Conservation (phyloP, 1,139 yeast species). For the Yamadazyma spencermartinsiae region DNA sequence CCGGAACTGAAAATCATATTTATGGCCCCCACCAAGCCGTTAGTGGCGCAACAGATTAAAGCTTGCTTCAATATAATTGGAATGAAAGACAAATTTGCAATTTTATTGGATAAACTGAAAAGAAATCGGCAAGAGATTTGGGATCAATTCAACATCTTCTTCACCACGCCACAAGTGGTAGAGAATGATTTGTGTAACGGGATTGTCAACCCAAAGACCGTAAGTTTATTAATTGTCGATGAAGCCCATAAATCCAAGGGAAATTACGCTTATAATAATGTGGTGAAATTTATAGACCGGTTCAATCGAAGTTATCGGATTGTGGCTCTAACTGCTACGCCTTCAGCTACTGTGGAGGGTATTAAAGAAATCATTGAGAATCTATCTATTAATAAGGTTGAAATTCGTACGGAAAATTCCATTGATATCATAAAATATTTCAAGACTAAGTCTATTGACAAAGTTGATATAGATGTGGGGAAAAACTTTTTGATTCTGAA, state of each 20-base stretch:
- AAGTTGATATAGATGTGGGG: conserved; percentile 58
- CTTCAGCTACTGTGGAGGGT: conserved; percentile 83
- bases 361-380: conserved; percentile 83
- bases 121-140: conserved; percentile 72
- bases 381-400: conserved; percentile 71
- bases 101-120: conserved; percentile 69
- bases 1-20: conserved; percentile 75
- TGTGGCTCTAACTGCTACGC: conserved; percentile 93
- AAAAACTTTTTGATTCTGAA: conserved; percentile 49
- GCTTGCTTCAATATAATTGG: conserved; percentile 92
- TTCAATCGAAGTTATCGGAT: conserved; percentile 70
- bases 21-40: conserved; percentile 96
- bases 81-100: conserved; percentile 73
- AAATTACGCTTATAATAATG: conserved; percentile 83
- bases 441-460: conserved; percentile 65
- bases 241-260: conserved; percentile 97
- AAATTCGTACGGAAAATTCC: conserved; percentile 83
- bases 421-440: conserved; percentile 78
- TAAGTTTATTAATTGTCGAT: conserved; percentile 81
- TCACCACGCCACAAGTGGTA: conserved; percentile 95
- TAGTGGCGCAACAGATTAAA: conserved; percentile 96
- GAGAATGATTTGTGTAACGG: conserved; percentile 86
- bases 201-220: conserved; percentile 67
- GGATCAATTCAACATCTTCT: conserved; percentile 75
- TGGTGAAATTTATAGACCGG: conserved; percentile 63